Evolutionary conservation across 139 green algal species (phyloP), one percentile per base, ranked within the genome.

Genomic region (Chlorella sp.): DNA sequence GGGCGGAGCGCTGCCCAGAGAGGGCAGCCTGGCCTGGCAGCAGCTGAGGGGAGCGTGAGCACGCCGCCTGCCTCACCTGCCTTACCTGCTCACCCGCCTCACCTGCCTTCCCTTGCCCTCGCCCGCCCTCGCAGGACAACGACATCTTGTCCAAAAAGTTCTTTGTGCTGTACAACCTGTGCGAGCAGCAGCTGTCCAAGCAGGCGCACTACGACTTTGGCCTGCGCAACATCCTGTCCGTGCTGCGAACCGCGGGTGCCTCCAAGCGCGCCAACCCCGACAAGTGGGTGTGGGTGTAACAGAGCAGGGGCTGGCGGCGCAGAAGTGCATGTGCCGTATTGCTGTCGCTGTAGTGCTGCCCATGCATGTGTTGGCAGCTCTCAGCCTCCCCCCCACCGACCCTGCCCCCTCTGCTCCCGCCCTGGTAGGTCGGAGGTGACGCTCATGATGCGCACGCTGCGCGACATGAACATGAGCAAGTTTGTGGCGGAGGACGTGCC

Each of bases 381-480:
- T 32, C 5, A 5, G 28, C 19, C 58, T 9, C 62, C 62, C 17
- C 1, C 32, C n/a, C 17, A 8, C 3, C 34, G 6, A 20, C 40
- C 24, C 24, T 17, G 36, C 69, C 22, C 67, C 40, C 17, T 44
- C 32, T 40, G 0, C 17, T 5, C 48, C 32, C 48, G 6, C 48
- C 46, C 17, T 17, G 30, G 62, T 84, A 94, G 91, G 87, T 88
- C 76, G 14, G 93, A 96, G 90, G 83, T 85, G 30, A 89, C 90
- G 78, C 87, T 97, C 34, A 89, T 96, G 84, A 98, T 98, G 95
- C 90, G 93, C 54, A 95, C 93, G 78, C 88, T 98, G 83, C 88
- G 94, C 46, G 96, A 99, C 91, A 98, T 99, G 96, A 99, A 99
- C 91, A 97, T 98, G 93, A 95, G 88, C 92, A 99, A 99, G 92